Base-by-base conservation (phyloP, 257 asterid species). In the Coffea eugenioides region DNA sequence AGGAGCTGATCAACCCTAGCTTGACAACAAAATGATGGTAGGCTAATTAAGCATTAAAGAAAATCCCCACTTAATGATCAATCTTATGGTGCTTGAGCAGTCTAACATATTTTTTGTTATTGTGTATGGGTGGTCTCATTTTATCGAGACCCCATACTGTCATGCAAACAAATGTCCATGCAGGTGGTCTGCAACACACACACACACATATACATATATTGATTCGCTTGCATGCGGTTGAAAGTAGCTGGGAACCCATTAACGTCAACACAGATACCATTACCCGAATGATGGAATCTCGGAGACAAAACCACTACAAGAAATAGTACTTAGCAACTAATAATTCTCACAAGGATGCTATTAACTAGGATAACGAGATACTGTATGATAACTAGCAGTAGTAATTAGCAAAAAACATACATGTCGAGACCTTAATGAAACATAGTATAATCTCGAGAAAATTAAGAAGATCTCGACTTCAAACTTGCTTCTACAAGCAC, bases 261-360 rank as follows among this genome's bases (percentile, higher is more conserved):
- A 82, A 77, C 39, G 76, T 82, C 51, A 69, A 56, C 25, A 51
- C 71, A 74, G 48, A 54, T 36, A 51, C 71, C 79, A 72, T 79
- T 80, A 69, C 57, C 51, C 25, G 72, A 54, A 41, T 86, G 91
- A 85, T 88, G 90, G 93, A 87, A 86, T 89, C 85, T 80, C 79
- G 79, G 90, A 81, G 84, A 80, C 89, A 83, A 71, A 76, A 79
- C 10, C 10, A 34, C 43, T 80, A 64, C 15, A 23, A 76, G 46
- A 27, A 1, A 27, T 27, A 25, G 18, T 64, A 64, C 4, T 39
- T 39, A 39, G 43, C 43, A 39, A 39, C 43, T 39, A 39, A 39
- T 39, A 39, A 39, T 39, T 39, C 15, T 67, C 43, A 31, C 41
- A 65, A 27, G 20, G 43, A 65, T 65, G 20, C 4, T 57, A 57